phyloP scores from a whole-genome alignment of 2,329 filamentous ascomycete species.

The Penicillium sp. region DNA sequence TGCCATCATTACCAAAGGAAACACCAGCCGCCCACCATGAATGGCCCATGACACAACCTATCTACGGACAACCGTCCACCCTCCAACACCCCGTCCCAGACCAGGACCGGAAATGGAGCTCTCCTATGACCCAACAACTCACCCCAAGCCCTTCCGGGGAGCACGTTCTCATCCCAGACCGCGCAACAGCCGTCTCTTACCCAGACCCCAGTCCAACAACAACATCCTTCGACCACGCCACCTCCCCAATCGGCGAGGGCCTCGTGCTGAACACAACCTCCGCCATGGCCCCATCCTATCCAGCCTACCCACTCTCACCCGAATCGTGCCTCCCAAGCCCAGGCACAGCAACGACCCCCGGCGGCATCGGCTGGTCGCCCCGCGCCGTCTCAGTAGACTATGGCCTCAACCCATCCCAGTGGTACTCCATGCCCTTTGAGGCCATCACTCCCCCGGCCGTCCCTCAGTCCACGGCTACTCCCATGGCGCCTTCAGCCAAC shows the following conservation, averaged over 20 bases:
- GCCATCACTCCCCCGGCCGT: constrained; percentile 21
- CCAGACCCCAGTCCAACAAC: constrained; percentile 20
- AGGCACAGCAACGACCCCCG: constrained; percentile 20
- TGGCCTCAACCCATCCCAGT: constrained; percentile 24
- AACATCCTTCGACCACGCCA: constrained; percentile 25
- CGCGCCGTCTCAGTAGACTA: constrained; percentile 23
- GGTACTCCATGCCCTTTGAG: constrained; percentile 32
- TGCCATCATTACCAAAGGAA: constrained; percentile 7
- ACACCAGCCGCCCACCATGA: constrained; percentile 4
- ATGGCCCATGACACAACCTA: constrained; percentile 14
- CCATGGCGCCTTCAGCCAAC: constrained; percentile 21
- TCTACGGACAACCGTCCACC: constrained; percentile 5
- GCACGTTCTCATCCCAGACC: constrained; percentile 21
- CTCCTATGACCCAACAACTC: constrained; percentile 20
- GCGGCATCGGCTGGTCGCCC: constrained; percentile 15
- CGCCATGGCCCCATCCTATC: constrained; percentile 25
- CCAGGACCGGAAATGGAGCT: constrained; percentile 20
- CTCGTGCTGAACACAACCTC: constrained; percentile 28
- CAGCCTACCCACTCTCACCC: constrained; percentile 27
- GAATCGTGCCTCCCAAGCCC: constrained; percentile 30
- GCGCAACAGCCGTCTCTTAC: constrained; percentile 20
- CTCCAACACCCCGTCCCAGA: constrained; percentile 4
- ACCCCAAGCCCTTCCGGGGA: constrained; percentile 24
- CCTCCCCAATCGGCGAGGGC: constrained; percentile 25
- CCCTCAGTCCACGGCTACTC: constrained; percentile 24